A percentile compares a stretch with the other conserved stretches of the same genome.
phyloP scores from a whole-genome alignment of 345 rosid species.

The Physaria fendleri region DNA sequence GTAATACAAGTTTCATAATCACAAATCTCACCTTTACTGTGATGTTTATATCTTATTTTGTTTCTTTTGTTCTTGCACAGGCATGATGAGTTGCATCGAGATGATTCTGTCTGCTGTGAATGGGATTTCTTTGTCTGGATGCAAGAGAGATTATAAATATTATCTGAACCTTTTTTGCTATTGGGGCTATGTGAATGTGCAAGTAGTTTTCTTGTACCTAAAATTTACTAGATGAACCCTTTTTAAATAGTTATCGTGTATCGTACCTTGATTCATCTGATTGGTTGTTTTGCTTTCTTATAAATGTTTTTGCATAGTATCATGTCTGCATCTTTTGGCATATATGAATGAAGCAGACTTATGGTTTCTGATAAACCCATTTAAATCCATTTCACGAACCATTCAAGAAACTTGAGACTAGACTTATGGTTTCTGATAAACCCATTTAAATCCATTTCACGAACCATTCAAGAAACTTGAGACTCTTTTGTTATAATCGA shows the following conservation, averaged over 20 bases:
- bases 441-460: neutral
- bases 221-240: slow-evolving; percentile 1
- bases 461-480: neutral
- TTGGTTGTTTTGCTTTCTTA: slow-evolving; percentile 3
- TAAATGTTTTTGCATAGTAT: neutral
- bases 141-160: slow-evolving; percentile 20
- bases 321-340: neutral
- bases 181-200: slow-evolving; percentile 20
- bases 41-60: neutral
- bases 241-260: slow-evolving; percentile 10
- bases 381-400: neutral
- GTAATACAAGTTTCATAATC: slow-evolving; percentile 20
- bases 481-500: neutral
- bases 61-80: neutral
- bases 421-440: too few species aligned
- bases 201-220: slow-evolving; percentile 19
- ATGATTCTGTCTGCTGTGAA: neutral
- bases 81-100: slow-evolving; percentile 21
- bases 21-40: neutral
- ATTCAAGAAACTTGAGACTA: neutral
- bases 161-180: slow-evolving; percentile 16
- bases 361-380: too few species aligned
- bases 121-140: slow-evolving; percentile 3
- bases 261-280: neutral
- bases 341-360: too few species aligned